These are phyloP conservation scores for Phytophthora europaea DNA, from an alignment of 352 stramenopile species.

Conservation along the genomic window DNA sequence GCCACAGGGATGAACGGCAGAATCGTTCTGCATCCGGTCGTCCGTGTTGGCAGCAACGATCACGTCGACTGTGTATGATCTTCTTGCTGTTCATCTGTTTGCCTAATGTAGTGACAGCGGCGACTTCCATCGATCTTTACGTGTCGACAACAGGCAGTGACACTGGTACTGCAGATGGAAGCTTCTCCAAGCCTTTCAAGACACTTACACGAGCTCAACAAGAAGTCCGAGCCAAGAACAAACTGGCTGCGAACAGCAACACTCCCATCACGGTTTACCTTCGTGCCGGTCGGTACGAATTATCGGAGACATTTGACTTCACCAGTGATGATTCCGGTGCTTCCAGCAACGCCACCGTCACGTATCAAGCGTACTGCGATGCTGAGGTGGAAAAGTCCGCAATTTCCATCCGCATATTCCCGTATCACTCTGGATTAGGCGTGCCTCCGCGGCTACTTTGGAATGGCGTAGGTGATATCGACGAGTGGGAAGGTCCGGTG, in stretches of 20 bases:
- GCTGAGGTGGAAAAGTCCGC: conserved; percentile 36
- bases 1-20: not conserved
- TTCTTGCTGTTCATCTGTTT: conserved; percentile 5
- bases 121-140: conserved; percentile 54
- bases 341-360: conserved; percentile 42
- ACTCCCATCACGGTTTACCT: conserved; percentile 70
- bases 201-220: conserved; percentile 58
- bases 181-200: conserved; percentile 57
- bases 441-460: conserved; percentile 60
- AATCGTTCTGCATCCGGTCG: not conserved
- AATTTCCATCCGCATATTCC: conserved; percentile 52
- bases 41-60: not conserved
- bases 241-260: conserved; percentile 28
- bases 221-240: conserved; percentile 44
- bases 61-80: not conserved
- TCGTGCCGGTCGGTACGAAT: conserved; percentile 61
- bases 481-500: conserved; percentile 55
- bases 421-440: conserved; percentile 50
- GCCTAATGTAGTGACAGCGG: not conserved
- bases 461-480: conserved; percentile 68
- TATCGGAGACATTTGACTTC: conserved; percentile 68
- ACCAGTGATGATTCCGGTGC: conserved; percentile 50
- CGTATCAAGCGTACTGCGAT: conserved; percentile 83
- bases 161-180: conserved; percentile 51
- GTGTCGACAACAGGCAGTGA: conserved; percentile 63